Percentiles rank a stretch among this genome's conserved stretches.
phyloP scores from a whole-genome alignment of 2,329 filamentous ascomycete species.

The Scedosporium minutisporum region DNA sequence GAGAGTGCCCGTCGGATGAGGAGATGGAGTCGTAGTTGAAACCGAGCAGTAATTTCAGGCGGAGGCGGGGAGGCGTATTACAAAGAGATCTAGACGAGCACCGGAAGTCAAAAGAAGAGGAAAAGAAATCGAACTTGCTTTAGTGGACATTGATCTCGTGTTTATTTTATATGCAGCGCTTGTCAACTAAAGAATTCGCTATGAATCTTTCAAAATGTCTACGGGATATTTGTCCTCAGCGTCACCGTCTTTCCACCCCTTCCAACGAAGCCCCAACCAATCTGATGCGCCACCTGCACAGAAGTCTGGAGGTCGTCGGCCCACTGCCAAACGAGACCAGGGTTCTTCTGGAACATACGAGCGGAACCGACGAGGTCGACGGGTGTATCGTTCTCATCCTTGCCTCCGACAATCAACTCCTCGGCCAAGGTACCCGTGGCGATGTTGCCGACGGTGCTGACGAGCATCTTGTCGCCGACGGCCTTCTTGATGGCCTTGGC shows the following conservation, averaged over 20 bases:
- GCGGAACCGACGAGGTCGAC: conserved; percentile 42
- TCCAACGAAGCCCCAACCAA: conserved; percentile 44
- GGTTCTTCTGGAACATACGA: conserved; percentile 49
- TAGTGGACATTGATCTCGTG: no score
- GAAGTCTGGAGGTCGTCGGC: conserved; percentile 41
- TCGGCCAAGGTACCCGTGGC: conserved; percentile 33
- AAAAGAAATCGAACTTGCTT: no score
- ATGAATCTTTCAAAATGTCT: no score
- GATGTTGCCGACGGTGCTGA: conserved; percentile 41
- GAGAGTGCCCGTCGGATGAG: no score
- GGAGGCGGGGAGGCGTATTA: no score
- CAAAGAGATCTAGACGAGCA: no score
- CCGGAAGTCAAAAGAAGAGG: no score
- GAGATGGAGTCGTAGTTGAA: no score
- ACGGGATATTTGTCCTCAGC: neutral
- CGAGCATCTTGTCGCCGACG: conserved; percentile 48
- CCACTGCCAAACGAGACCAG: conserved; percentile 44
- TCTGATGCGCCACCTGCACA: conserved; percentile 41
- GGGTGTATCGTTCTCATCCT: conserved; percentile 23
- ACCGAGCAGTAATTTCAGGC: no score
- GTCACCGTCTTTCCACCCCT: conserved; percentile 15
- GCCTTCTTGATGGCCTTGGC: conserved; percentile 62
- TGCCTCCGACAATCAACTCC: conserved; percentile 29
- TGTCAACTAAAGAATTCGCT: no score
- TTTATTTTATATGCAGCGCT: no score